These are phyloP conservation scores for Cladosporium oxysporum DNA, from an alignment of 2,329 filamentous ascomycete genomes.

Conservation along the genomic window DNA sequence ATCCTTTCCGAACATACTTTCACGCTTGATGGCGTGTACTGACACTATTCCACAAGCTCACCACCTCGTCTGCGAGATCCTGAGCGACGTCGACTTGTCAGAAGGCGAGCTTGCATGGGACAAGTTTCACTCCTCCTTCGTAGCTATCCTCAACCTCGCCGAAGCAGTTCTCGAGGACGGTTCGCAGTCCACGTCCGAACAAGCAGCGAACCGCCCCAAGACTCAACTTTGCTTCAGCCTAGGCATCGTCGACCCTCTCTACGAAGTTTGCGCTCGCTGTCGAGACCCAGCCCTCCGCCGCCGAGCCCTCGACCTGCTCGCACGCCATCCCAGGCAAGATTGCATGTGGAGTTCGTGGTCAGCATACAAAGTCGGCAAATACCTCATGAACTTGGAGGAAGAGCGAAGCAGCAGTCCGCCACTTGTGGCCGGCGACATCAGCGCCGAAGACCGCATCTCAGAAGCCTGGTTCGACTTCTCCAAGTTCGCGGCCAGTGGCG, in stretches of 20 bases:
- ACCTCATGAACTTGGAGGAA: constrained; percentile 28
- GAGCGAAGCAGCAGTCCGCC: constrained; percentile 21
- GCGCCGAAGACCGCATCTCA: constrained; percentile 22
- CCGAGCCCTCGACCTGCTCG: constrained; percentile 28
- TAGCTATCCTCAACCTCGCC: constrained; percentile 29
- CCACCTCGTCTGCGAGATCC: constrained; percentile 29
- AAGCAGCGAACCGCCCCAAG: constrained; percentile 12
- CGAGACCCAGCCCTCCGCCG: constrained; percentile 27
- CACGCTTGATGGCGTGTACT: not conserved
- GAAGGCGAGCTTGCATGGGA: constrained; percentile 29
- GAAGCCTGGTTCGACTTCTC: constrained; percentile 28
- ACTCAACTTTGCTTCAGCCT: constrained; percentile 27
- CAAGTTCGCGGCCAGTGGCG: constrained; percentile 12
- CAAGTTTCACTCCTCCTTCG: constrained; percentile 26
- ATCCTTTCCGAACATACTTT: no score
- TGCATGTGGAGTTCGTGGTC: constrained; percentile 30
- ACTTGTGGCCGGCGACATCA: constrained; percentile 22
- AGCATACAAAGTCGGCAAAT: constrained; percentile 32
- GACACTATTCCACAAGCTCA: constrained; percentile 21
- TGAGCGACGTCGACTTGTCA: constrained; percentile 28
- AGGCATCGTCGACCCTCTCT: constrained; percentile 30
- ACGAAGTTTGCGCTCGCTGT: constrained; percentile 30
- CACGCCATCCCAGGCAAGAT: constrained; percentile 28
- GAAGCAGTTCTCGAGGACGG: constrained; percentile 24
- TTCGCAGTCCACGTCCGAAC: not conserved